A percentile compares a stretch with the other conserved stretches of the same genome.
phyloP scores from a whole-genome alignment of 2,329 filamentous ascomycete genomes.

The Curvularia eragrostidis region DNA sequence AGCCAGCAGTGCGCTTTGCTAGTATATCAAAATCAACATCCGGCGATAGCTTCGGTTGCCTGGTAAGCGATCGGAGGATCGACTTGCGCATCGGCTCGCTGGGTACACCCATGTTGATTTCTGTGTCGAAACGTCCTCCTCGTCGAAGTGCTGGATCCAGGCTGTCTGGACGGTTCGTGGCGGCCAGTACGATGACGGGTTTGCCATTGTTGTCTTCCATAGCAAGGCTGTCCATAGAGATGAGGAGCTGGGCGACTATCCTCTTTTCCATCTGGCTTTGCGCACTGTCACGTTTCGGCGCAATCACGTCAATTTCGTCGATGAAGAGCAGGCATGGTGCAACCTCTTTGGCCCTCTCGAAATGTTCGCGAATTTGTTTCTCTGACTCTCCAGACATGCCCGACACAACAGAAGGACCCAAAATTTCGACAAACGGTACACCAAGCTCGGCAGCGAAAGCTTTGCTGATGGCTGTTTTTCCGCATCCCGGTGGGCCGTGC shows the following conservation, averaged over 20 bases:
- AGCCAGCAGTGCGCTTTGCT: constrained; percentile 87
- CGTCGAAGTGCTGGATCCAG: constrained; percentile 79
- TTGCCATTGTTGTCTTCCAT: constrained; percentile 74
- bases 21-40: constrained; percentile 77
- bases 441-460: constrained; percentile 78
- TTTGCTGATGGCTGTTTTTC: constrained; percentile 84
- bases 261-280: constrained; percentile 90
- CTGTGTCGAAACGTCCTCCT: constrained; percentile 79
- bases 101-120: constrained; percentile 87
- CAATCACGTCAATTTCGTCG: constrained; percentile 90
- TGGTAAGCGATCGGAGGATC: constrained; percentile 77
- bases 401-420: constrained; percentile 79
- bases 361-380: constrained; percentile 82
- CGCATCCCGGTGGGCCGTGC: constrained; percentile 84
- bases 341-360: constrained; percentile 84
- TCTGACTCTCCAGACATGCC: constrained; percentile 91
- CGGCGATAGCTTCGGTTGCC: constrained; percentile 67
- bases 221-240: constrained; percentile 82
- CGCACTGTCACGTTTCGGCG: constrained; percentile 81
- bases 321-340: constrained; percentile 92
- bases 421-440: constrained; percentile 81
- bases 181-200: constrained; percentile 87
- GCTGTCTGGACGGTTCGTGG: constrained; percentile 86
- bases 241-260: constrained; percentile 81
- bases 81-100: constrained; percentile 77